phyloP scores from a whole-genome alignment of 208 protist genomes.

The Naegleria gruberi region DNA sequence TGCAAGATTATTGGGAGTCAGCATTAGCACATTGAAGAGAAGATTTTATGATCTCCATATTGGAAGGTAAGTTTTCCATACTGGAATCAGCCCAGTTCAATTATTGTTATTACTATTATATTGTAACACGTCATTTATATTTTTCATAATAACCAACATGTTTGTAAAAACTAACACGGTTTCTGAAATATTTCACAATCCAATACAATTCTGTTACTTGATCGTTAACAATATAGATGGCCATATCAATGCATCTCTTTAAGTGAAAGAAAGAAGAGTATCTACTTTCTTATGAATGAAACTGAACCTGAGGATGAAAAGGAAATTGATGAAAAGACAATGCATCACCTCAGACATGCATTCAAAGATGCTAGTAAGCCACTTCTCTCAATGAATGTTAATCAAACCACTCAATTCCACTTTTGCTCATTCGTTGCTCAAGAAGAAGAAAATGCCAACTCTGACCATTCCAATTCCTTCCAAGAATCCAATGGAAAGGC shows the following conservation, averaged over 20 bases:
- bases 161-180: too few species aligned
- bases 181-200: too few species aligned
- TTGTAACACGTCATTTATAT: too few species aligned
- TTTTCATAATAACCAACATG: too few species aligned
- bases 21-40: conserved; percentile 6
- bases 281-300: background rate
- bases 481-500: too few species aligned
- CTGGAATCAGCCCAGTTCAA: too few species aligned
- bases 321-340: background rate
- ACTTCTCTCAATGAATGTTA: background rate
- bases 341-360: background rate
- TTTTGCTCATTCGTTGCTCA: background rate
- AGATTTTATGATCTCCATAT: conserved; percentile 1
- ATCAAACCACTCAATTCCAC: background rate
- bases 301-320: background rate
- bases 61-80: background rate
- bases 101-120: too few species aligned
- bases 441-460: background rate
- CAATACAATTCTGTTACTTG: too few species aligned
- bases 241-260: background rate
- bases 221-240: background rate
- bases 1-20: background rate
- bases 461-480: background rate
- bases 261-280: background rate
- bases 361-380: background rate